A percentile compares a stretch with the other conserved stretches of the same genome.
phyloP scores from a whole-genome alignment of 1,284 basidiomycete species.

The Ganoderma meredithae region DNA sequence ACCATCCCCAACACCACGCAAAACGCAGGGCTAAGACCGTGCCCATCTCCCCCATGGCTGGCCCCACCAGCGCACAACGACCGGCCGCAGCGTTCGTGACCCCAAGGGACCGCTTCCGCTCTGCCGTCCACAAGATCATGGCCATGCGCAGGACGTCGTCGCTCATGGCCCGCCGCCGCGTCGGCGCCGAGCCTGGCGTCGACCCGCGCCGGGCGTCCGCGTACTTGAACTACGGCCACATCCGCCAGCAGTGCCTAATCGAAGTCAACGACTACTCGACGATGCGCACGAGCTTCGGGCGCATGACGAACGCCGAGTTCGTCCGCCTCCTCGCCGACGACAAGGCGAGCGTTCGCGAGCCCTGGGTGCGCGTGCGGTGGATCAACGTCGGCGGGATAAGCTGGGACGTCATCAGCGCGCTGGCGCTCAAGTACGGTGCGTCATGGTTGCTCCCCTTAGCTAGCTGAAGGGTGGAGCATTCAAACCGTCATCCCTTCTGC shows the following conservation, averaged over 20 bases:
- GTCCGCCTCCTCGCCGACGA: slow-evolving; percentile 55
- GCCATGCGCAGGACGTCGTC: slow-evolving; percentile 60
- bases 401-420: slow-evolving; percentile 74
- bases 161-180: slow-evolving; percentile 43
- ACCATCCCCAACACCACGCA: slow-evolving; percentile 3
- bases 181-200: slow-evolving; percentile 71
- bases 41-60: not conserved
- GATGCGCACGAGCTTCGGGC: slow-evolving; percentile 55
- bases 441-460: not conserved
- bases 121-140: slow-evolving; percentile 62
- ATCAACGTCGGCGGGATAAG: slow-evolving; percentile 75
- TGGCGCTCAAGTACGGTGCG: slow-evolving; percentile 68
- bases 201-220: slow-evolving; percentile 62
- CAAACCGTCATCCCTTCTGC: too few species aligned
- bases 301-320: slow-evolving; percentile 65
- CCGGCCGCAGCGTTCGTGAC: slow-evolving; percentile 29
- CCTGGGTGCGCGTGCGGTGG: slow-evolving; percentile 73
- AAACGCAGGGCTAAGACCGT: not conserved
- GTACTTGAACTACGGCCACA: slow-evolving; percentile 56
- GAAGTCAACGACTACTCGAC: slow-evolving; percentile 70
- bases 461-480: too few species aligned
- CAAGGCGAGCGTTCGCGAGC: slow-evolving; percentile 49
- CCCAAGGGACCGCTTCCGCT: slow-evolving; percentile 57
- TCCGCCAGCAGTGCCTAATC: slow-evolving; percentile 64
- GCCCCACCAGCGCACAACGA: slow-evolving; percentile 11